Conservation (phyloP, 805 yeast species). For the Nakazawaea sp. region DNA sequence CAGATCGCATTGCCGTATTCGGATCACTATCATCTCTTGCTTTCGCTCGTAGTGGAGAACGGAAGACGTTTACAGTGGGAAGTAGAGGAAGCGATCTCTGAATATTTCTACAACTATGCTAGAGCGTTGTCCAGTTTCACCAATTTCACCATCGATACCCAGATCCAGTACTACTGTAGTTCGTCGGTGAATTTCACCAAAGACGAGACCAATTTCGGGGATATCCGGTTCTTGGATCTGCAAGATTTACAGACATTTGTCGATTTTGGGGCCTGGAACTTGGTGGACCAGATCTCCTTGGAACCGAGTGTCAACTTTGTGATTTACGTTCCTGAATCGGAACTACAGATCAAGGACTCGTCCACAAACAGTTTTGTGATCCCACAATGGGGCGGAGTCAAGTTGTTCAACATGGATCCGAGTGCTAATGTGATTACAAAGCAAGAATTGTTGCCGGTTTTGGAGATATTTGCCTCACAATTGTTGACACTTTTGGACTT, state of each 20-base stretch:
- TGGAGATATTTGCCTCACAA: conserved; percentile 71
- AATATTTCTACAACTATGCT: conserved; percentile 50
- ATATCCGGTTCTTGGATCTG: conserved; percentile 31
- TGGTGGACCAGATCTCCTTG: conserved; percentile 37
- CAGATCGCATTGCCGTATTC: conserved; percentile 46
- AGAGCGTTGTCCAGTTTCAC: conserved; percentile 45
- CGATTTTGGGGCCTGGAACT: conserved; percentile 82
- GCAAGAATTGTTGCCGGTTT: conserved; percentile 43
- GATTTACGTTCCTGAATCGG: conserved; percentile 56
- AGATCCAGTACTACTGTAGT: conserved; percentile 62
- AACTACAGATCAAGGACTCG: conserved; percentile 39
- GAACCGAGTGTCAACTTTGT: conserved; percentile 69
- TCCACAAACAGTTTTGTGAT: conserved; percentile 57
- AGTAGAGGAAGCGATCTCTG: conserved; percentile 44
- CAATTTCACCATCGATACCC: conserved; percentile 73
- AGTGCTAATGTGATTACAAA: conserved; percentile 25
- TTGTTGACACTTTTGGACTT: conserved; percentile 68
- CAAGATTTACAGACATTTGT: conserved; percentile 67
- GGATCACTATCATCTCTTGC: conserved; percentile 67
- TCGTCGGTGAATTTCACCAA: conserved; percentile 29
- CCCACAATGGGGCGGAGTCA: conserved; percentile 89
- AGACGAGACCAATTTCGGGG: conserved; percentile 16
- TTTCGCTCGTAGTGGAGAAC: conserved; percentile 68
- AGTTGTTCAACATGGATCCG: conserved; percentile 35
- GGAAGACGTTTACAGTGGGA: conserved; percentile 71